Conservation (phyloP, 371 early-diverging fungal genomes). For the Basidiobolus heterosporus region DNA sequence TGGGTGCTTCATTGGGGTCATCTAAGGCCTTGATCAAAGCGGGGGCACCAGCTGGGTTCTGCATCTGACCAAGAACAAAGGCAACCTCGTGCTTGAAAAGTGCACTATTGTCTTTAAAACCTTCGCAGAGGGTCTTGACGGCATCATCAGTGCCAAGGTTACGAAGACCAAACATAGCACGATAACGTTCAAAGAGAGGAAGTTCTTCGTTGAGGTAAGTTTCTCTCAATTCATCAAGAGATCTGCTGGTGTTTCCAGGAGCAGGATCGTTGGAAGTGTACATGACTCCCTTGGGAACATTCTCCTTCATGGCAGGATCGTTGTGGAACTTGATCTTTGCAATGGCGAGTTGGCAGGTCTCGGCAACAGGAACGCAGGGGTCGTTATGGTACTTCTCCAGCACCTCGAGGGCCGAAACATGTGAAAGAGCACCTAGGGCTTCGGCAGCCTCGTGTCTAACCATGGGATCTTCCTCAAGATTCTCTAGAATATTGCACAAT, state of each 20-base stretch:
- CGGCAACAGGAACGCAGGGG: slow-evolving; percentile 48
- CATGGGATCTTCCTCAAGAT: slow-evolving; percentile 76
- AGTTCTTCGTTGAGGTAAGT: slow-evolving; percentile 51
- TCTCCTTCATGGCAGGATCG: slow-evolving; percentile 25
- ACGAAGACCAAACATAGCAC: slow-evolving; percentile 96
- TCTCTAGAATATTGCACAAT: slow-evolving; percentile 47
- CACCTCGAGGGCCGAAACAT: slow-evolving; percentile 36
- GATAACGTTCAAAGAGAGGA: slow-evolving; percentile 85
- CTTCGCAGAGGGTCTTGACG: slow-evolving; percentile 74
- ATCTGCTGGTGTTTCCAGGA: slow-evolving; percentile 44
- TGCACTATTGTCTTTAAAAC: slow-evolving; percentile 68
- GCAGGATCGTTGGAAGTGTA: slow-evolving; percentile 79
- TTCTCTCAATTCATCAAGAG: slow-evolving; percentile 38
- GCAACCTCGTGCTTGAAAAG: slow-evolving; percentile 96
- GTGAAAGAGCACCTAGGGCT: slow-evolving; percentile 88
- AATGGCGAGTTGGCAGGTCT: slow-evolving; percentile 93
- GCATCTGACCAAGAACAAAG: slow-evolving; percentile 98
- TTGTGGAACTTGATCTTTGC: slow-evolving; percentile 67
- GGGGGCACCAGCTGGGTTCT: slow-evolving; percentile 78
- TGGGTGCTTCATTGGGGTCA: slow-evolving; percentile 65
- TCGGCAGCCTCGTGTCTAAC: slow-evolving; percentile 99
- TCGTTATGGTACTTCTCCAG: slow-evolving; percentile 59
- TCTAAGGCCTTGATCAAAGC: slow-evolving; percentile 59
- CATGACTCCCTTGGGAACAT: slow-evolving; percentile 5
- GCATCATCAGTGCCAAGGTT: slow-evolving; percentile 77